phyloP scores from a whole-genome alignment of 306 rosid genomes.

The Chamaecrista fasciculata region DNA sequence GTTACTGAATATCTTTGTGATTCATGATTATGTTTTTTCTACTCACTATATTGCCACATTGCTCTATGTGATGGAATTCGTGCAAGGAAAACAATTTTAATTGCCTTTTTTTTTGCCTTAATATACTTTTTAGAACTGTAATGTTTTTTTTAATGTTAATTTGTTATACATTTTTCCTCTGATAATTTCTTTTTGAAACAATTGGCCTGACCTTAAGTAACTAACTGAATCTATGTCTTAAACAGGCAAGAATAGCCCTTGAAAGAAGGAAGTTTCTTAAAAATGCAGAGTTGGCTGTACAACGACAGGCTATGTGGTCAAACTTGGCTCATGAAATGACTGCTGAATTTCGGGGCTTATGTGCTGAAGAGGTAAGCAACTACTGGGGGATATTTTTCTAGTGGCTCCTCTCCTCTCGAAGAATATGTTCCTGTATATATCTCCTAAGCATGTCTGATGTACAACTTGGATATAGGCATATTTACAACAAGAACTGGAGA shows the following conservation, averaged over 20 bases:
- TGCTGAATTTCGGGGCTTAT: constrained; percentile 94
- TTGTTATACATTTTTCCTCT: background rate
- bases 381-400: constrained; percentile 21
- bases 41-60: constrained; percentile 7
- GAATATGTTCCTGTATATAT: constrained; percentile 9
- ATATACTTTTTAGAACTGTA: constrained; percentile 18
- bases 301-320: constrained; percentile 97
- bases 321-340: constrained; percentile 99
- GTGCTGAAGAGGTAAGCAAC: constrained; percentile 92
- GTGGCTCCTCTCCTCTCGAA: background rate
- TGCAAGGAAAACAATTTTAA: background rate
- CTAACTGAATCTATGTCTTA: constrained; percentile 32
- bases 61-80: background rate
- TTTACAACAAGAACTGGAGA: constrained; percentile 98
- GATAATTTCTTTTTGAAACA: background rate
- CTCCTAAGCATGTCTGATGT: constrained; percentile 21
- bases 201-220: constrained; percentile 27
- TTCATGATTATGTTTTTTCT: background rate
- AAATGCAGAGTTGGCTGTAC: constrained; percentile 94
- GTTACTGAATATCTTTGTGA: background rate
- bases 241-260: constrained; percentile 95
- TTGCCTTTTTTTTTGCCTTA: background rate
- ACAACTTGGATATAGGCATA: constrained; percentile 70
- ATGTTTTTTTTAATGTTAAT: background rate
- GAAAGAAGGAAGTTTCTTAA: constrained; percentile 91